Conservation (phyloP, 352 stramenopile genomes). For the Phytophthora cajani region DNA sequence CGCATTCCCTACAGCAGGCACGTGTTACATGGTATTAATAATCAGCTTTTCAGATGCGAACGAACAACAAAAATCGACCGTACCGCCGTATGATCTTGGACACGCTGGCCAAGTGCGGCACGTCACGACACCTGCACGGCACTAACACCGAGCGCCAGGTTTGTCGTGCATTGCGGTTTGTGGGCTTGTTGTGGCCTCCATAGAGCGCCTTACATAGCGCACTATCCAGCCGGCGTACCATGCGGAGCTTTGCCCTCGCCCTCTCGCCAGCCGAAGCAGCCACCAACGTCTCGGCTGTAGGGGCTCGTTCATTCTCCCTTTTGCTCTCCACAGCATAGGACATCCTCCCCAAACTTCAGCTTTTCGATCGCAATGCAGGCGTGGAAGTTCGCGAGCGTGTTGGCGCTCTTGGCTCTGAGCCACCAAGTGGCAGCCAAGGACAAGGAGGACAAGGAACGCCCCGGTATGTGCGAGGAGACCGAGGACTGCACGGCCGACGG, state of each 20-base stretch:
- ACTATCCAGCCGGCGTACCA: conserved; percentile 28
- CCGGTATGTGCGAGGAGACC: conserved; percentile 66
- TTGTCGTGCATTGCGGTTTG: conserved; percentile 37
- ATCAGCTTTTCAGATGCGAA: conserved; percentile 7
- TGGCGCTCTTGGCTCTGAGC: conserved; percentile 46
- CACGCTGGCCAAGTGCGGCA: background rate
- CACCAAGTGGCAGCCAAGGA: conserved; percentile 39
- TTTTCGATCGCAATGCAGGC: conserved; percentile 41
- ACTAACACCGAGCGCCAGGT: conserved; percentile 32
- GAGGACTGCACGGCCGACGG: conserved; percentile 53
- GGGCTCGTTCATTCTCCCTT: conserved; percentile 35
- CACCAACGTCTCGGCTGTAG: conserved; percentile 4
- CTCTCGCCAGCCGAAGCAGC: conserved; percentile 25
- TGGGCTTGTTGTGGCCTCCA: conserved; percentile 34
- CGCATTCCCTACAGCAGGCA: conserved; percentile 3
- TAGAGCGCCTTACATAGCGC: conserved; percentile 12
- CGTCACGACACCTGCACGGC: conserved; percentile 18
- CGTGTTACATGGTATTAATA: conserved; percentile 13
- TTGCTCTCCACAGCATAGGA: conserved; percentile 31
- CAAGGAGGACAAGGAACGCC: conserved; percentile 37
- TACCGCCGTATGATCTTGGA: conserved; percentile 8
- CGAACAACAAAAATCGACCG: conserved; percentile 12
- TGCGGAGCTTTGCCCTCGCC: conserved; percentile 30
- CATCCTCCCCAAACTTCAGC: conserved; percentile 9
- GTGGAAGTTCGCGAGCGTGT: conserved; percentile 43